Conservation (phyloP, 345 rosid species). For the Populus deltoides region DNA sequence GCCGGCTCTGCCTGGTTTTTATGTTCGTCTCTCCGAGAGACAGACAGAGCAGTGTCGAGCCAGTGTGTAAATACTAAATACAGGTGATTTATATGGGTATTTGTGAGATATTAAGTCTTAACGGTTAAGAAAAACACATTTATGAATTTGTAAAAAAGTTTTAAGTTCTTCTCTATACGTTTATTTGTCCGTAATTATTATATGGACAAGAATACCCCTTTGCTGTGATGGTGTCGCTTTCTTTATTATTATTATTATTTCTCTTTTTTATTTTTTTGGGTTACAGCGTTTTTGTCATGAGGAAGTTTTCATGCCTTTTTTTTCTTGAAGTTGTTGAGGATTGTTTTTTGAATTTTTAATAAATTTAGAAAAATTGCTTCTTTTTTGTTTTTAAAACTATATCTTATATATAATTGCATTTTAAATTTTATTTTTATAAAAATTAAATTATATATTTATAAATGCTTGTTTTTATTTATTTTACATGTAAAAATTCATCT, state of each 20-base stretch:
- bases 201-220: background rate
- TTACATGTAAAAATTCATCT: too few relatives aligned
- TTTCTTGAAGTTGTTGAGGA: background rate
- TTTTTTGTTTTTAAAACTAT: too few relatives aligned
- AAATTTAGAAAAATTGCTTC: too few relatives aligned
- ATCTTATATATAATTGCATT: too few relatives aligned
- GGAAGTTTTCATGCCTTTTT: background rate
- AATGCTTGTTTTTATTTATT: too few relatives aligned
- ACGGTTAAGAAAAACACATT: background rate
- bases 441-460: too few relatives aligned
- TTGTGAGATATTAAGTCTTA: background rate
- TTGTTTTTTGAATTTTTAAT: background rate
- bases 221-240: too few relatives aligned
- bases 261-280: too few relatives aligned
- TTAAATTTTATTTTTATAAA: too few relatives aligned
- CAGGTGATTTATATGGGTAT: background rate
- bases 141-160: background rate
- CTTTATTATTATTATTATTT: too few relatives aligned
- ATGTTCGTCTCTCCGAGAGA: background rate
- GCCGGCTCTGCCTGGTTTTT: background rate
- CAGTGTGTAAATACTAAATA: background rate
- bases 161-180: too few relatives aligned
- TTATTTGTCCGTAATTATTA: background rate
- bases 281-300: background rate
- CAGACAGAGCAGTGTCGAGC: background rate